These are phyloP conservation scores for Rhododendron vialii DNA, from an alignment of 148 eudicot species.

Conservation along the genomic window DNA sequence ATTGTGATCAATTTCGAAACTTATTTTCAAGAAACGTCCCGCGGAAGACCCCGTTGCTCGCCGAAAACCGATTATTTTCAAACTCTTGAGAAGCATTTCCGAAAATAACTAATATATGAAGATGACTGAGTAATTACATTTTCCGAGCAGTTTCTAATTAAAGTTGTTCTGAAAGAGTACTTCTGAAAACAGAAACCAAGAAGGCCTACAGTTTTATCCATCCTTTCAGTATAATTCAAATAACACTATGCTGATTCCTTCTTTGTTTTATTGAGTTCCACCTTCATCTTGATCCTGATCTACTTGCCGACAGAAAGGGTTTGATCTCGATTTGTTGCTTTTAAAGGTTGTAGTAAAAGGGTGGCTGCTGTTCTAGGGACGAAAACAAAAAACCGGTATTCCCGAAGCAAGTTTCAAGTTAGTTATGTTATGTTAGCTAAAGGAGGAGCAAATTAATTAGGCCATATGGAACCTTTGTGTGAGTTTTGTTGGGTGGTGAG, in stretches of 20 bases:
- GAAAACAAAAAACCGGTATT: conserved; percentile 1
- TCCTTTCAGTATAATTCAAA: background rate
- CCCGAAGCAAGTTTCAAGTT: background rate
- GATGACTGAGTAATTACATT: background rate
- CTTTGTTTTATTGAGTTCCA: background rate
- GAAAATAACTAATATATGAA: background rate
- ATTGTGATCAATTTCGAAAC: conserved; percentile 6
- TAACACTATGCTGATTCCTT: background rate
- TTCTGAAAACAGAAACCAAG: background rate
- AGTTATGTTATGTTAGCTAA: background rate
- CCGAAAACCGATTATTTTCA: too few relatives aligned
- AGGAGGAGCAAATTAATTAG: background rate
- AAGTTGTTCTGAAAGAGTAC: background rate
- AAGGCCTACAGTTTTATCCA: background rate
- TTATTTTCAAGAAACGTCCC: too few relatives aligned
- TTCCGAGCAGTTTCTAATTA: background rate
- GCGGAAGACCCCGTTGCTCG: too few relatives aligned
- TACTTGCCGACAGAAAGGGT: background rate
- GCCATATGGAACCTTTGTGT: conserved; percentile 36
- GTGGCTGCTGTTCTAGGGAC: background rate
- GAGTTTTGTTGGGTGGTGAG: conserved; percentile 41
- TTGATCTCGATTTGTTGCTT: background rate
- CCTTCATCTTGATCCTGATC: background rate
- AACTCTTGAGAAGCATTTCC: background rate
- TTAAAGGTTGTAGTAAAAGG: background rate